Conservation (phyloP, 371 early-diverging fungal genomes). For the Syncephalastrum monosporum region DNA sequence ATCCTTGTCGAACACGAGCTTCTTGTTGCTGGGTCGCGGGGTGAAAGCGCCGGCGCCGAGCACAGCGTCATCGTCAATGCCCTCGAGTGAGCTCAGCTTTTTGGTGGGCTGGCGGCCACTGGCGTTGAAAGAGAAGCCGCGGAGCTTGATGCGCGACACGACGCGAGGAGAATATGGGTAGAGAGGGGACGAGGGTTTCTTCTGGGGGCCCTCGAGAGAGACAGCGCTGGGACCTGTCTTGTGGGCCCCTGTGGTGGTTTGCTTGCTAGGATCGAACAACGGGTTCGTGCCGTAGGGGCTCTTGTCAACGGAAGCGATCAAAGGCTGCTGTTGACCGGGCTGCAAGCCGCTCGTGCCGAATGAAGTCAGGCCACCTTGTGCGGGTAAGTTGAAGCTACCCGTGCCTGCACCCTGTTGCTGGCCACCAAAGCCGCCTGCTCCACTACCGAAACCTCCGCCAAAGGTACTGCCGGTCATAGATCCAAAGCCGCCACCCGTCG, state of each 20-base stretch:
- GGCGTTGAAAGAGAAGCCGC: constrained; percentile 51
- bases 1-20: constrained; percentile 54
- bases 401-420: constrained; percentile 21
- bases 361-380: constrained; percentile 41
- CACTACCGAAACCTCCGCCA: constrained; percentile 4
- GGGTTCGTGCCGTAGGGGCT: constrained; percentile 86
- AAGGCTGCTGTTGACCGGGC: constrained; percentile 38
- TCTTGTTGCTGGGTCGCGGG: constrained; percentile 75
- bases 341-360: constrained; percentile 40
- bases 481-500: background rate
- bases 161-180: constrained; percentile 69
- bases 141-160: constrained; percentile 66
- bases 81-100: constrained; percentile 35
- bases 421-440: constrained; percentile 18
- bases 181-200: constrained; percentile 54
- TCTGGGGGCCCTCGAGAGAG: constrained; percentile 40
- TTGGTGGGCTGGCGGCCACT: constrained; percentile 19
- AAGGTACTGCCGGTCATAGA: constrained; percentile 5
- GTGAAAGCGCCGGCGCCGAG: constrained; percentile 68
- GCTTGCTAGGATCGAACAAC: constrained; percentile 58
- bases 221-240: constrained; percentile 50
- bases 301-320: constrained; percentile 76
- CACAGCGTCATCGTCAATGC: constrained; percentile 65
- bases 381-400: constrained; percentile 38
- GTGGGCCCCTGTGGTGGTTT: constrained; percentile 22